Percentiles rank a stretch among this genome's conserved stretches.
Conservation (phyloP, 805 yeast species). For the Schwanniomyces occidentalis region DNA sequence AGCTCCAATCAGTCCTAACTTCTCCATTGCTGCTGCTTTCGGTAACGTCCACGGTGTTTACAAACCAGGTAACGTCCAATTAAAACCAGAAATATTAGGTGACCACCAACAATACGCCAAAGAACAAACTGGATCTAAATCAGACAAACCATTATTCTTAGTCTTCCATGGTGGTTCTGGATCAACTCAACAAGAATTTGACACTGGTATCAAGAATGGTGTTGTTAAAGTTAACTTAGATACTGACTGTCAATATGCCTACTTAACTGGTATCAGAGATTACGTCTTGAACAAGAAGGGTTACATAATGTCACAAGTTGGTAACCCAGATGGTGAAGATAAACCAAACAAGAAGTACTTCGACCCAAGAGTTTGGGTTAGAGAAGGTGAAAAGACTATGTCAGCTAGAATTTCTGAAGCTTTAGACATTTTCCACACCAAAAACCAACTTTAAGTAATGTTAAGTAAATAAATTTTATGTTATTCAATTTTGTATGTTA, state of each 20-base stretch:
- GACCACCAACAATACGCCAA: constrained; percentile 92
- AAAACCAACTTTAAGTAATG: constrained; percentile 55
- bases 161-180: constrained; percentile 99
- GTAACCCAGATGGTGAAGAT: constrained; percentile 99
- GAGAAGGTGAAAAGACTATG: constrained; percentile 99
- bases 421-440: constrained; percentile 82
- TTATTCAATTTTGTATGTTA: too few relatives aligned
- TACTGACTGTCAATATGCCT: constrained; percentile 98
- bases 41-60: constrained; percentile 99
- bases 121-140: constrained; percentile 54
- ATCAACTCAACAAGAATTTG: constrained; percentile 87
- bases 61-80: constrained; percentile 97
- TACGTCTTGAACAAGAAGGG: constrained; percentile 95
- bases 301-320: constrained; percentile 84
- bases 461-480: too few relatives aligned
- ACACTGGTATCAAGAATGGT: constrained; percentile 88
- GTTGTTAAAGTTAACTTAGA: constrained; percentile 99
- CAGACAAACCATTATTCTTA: constrained; percentile 79
- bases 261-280: constrained; percentile 96
- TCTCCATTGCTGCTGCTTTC: constrained; percentile 99
- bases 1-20: constrained; percentile 89
- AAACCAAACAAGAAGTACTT: constrained; percentile 99
- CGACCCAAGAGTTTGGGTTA: constrained; percentile 99
- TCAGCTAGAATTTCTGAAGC: constrained; percentile 79
- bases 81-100: constrained; percentile 90